Conservation (phyloP, 1,284 basidiomycete genomes). For the Cryptococcus sp. region DNA sequence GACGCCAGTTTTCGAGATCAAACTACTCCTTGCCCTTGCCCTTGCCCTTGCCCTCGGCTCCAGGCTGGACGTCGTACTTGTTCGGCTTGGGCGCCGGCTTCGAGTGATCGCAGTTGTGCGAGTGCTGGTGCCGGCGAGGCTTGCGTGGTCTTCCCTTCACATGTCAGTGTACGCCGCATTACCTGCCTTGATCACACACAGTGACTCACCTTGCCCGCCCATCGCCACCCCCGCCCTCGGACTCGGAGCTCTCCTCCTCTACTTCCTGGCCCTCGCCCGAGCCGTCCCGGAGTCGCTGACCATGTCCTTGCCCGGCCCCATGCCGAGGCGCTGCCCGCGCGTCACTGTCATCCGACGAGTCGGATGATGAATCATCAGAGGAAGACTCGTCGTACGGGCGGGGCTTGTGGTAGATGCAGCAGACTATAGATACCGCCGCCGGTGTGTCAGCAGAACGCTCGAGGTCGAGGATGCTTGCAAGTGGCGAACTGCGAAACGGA, state of each 20-base stretch:
- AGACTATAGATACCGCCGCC: conserved; percentile 37
- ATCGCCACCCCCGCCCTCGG: conserved; percentile 38
- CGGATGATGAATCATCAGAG: conserved; percentile 48
- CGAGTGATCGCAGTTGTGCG: conserved; percentile 20
- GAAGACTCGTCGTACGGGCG: conserved; percentile 51
- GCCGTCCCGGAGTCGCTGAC: conserved; percentile 3
- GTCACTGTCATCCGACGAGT: conserved; percentile 18
- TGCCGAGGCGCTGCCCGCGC: neutral
- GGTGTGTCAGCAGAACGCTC: neutral
- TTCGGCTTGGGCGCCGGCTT: conserved; percentile 19
- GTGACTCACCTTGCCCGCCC: conserved; percentile 33
- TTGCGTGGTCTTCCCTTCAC: conserved; percentile 17
- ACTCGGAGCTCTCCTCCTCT: conserved; percentile 26
- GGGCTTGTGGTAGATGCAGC: conserved; percentile 55
- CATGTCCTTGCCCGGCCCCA: conserved; percentile 1
- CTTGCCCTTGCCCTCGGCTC: conserved; percentile 1
- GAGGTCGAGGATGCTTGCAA: neutral
- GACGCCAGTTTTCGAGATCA: neutral
- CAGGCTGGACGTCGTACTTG: conserved; percentile 28
- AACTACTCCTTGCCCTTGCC: neutral
- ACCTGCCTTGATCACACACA: neutral
- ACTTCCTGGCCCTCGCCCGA: conserved; percentile 12
- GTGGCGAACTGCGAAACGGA: too few species aligned
- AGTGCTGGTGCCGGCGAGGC: conserved; percentile 21
- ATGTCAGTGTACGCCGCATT: neutral